A percentile compares a stretch with the other conserved stretches of the same genome.
These are phyloP conservation scores for Bruguiera hainesii DNA, from an alignment of 441 rosid species.

Conservation along the genomic window DNA sequence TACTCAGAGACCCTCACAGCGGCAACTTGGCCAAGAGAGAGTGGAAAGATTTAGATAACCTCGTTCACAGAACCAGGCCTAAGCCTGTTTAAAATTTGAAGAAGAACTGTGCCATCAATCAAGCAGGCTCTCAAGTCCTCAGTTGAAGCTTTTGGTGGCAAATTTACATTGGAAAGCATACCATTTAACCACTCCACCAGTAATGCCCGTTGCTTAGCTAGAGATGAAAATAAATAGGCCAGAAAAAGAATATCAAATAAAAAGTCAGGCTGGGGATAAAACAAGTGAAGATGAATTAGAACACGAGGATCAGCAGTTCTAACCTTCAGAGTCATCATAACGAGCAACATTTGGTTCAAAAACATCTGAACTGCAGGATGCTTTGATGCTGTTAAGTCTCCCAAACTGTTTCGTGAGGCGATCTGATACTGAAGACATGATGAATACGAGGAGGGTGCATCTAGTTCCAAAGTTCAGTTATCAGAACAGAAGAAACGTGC, in stretches of 20 bases:
- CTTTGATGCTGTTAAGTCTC: constrained; percentile 19
- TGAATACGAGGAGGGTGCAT: constrained; percentile 21
- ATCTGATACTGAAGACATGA: constrained; percentile 42
- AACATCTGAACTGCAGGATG: constrained; percentile 21
- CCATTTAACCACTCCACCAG: constrained; percentile 51
- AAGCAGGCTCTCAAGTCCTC: constrained; percentile 46
- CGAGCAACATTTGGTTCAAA: constrained; percentile 16
- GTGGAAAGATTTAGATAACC: constrained; percentile 25
- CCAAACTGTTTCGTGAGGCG: constrained; percentile 19
- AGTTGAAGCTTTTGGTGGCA: constrained; percentile 40
- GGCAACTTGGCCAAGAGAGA: constrained; percentile 1
- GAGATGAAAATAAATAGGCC: not conserved
- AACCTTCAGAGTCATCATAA: constrained; percentile 31
- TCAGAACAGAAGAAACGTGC: constrained; percentile 13
- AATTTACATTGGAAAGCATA: constrained; percentile 32
- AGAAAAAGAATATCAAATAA: not conserved
- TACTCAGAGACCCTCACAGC: not conserved
- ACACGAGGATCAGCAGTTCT: not conserved
- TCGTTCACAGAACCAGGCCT: constrained; percentile 31
- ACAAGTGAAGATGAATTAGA: not conserved
- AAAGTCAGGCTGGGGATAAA: not conserved
- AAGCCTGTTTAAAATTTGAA: constrained; percentile 39
- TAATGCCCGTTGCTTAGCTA: constrained; percentile 39
- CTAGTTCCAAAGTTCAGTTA: constrained; percentile 27
- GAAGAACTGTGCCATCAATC: constrained; percentile 41